These are phyloP conservation scores for Curvularia spicifera DNA, from an alignment of 2,329 filamentous ascomycete genomes.

Conservation along the genomic window DNA sequence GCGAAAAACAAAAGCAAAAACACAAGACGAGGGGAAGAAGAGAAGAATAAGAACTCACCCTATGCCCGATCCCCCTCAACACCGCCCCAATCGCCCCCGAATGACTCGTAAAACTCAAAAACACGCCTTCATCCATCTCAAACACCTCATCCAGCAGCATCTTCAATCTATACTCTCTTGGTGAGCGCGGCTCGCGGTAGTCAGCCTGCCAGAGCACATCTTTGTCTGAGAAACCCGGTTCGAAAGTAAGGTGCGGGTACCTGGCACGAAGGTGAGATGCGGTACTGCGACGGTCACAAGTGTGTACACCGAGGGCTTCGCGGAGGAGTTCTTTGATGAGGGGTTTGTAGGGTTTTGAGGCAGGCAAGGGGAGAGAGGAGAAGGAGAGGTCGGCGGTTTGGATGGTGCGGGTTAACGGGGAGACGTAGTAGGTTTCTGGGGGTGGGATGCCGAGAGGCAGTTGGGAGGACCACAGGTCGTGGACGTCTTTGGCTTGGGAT, in stretches of 20 bases:
- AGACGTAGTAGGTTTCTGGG: constrained; percentile 69
- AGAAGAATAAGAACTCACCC: constrained; percentile 27
- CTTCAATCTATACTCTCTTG: constrained; percentile 34
- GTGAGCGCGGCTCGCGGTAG: constrained; percentile 39
- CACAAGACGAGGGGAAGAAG: background rate
- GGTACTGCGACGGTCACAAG: constrained; percentile 68
- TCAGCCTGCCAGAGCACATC: constrained; percentile 60
- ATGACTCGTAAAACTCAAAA: constrained; percentile 64
- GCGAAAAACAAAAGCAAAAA: too few relatives aligned
- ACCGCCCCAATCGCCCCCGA: constrained; percentile 64
- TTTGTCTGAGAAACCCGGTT: constrained; percentile 64
- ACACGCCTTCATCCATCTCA: constrained; percentile 51
- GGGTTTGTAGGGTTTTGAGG: constrained; percentile 60
- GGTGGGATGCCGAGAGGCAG: constrained; percentile 62
- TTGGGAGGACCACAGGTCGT: constrained; percentile 63
- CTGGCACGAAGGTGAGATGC: constrained; percentile 57
- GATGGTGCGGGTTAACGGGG: constrained; percentile 66
- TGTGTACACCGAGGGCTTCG: constrained; percentile 71
- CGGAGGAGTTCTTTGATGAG: constrained; percentile 69
- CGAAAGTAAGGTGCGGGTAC: constrained; percentile 62
- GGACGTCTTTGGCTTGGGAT: constrained; percentile 64
- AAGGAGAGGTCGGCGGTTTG: constrained; percentile 70
- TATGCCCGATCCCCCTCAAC: constrained; percentile 63
- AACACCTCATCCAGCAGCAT: constrained; percentile 62
- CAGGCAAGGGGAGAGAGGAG: constrained; percentile 58